Conservation (phyloP, 495 filamentous ascomycete genomes). For the Chaetomium fimeti region DNA sequence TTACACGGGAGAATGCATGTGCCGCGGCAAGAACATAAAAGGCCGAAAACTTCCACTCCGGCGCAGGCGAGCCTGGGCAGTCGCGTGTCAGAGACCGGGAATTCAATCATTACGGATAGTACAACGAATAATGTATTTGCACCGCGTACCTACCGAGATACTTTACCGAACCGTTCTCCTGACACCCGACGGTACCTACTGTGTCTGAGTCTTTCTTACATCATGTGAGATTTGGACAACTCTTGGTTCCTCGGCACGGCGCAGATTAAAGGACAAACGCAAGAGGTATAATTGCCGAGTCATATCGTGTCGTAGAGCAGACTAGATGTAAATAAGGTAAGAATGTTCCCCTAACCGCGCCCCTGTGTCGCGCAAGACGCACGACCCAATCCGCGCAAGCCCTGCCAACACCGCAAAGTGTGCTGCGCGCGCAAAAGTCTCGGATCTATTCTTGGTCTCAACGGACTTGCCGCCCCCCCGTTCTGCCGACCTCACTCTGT, state of each 20-base stretch:
- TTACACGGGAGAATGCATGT: not conserved
- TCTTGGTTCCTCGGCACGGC: not conserved
- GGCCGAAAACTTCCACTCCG: no score
- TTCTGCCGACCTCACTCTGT: not conserved
- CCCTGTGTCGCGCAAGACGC: slow-evolving; percentile 17
- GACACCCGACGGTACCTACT: no score
- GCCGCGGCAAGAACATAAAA: not conserved
- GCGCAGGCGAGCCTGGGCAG: no score
- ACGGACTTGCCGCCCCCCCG: not conserved
- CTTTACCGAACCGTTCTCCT: no score
- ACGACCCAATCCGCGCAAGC: slow-evolving; percentile 17
- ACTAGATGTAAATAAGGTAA: slow-evolving; percentile 28
- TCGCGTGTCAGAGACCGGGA: no score
- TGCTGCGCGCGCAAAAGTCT: slow-evolving; percentile 2
- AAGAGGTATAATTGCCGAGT: slow-evolving; percentile 33
- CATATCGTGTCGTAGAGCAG: slow-evolving; percentile 36
- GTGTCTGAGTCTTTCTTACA: no score
- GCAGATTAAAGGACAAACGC: slow-evolving; percentile 11
- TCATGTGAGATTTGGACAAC: no score
- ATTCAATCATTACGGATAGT: no score
- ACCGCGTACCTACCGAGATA: no score
- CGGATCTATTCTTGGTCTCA: slow-evolving; percentile 10
- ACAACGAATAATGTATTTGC: no score
- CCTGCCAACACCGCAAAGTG: not conserved
- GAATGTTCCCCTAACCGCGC: slow-evolving; percentile 22